A percentile compares a stretch with the other conserved stretches of the same genome.
Evolutionary conservation across 805 yeast genomes (phyloP).

Genomic region (Wickerhamomyces alni): DNA sequence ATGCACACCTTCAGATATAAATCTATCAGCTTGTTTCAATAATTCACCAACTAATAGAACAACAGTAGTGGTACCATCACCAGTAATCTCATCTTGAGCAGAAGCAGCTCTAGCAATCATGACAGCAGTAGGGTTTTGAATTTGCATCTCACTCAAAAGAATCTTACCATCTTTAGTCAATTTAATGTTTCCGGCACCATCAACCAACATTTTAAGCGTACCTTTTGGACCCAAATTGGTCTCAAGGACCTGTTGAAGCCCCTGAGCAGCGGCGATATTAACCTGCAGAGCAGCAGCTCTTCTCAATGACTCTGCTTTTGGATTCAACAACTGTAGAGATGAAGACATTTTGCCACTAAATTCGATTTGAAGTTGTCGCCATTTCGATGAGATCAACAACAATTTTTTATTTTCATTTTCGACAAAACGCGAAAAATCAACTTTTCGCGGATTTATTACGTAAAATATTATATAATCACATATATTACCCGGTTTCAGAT

Average conservation of each 20-base stretch:
- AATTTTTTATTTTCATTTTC: not conserved
- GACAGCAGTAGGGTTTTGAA: constrained; percentile 84
- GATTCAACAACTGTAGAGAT: constrained; percentile 83
- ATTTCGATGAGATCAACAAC: not conserved
- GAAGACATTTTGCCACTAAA: constrained; percentile 38
- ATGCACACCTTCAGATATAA: constrained; percentile 88
- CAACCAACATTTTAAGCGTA: constrained; percentile 92
- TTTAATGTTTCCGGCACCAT: constrained; percentile 93
- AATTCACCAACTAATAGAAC: constrained; percentile 91
- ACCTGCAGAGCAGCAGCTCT: constrained; percentile 94
- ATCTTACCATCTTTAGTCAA: constrained; percentile 97
- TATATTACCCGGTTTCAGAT: no score
- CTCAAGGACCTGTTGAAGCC: constrained; percentile 86
- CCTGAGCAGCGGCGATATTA: constrained; percentile 94
- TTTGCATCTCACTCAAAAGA: constrained; percentile 91
- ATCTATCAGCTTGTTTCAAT: constrained; percentile 90
- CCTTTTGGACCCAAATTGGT: constrained; percentile 97
- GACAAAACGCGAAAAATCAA: not conserved
- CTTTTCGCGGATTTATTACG: not conserved
- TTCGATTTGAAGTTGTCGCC: not conserved
- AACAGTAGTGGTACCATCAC: constrained; percentile 97
- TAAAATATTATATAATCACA: no score
- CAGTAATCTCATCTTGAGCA: constrained; percentile 98
- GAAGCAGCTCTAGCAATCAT: constrained; percentile 96
- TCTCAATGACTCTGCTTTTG: constrained; percentile 96